phyloP scores from a whole-genome alignment of 2,329 filamentous ascomycete genomes.

The Apiospora arundinis region DNA sequence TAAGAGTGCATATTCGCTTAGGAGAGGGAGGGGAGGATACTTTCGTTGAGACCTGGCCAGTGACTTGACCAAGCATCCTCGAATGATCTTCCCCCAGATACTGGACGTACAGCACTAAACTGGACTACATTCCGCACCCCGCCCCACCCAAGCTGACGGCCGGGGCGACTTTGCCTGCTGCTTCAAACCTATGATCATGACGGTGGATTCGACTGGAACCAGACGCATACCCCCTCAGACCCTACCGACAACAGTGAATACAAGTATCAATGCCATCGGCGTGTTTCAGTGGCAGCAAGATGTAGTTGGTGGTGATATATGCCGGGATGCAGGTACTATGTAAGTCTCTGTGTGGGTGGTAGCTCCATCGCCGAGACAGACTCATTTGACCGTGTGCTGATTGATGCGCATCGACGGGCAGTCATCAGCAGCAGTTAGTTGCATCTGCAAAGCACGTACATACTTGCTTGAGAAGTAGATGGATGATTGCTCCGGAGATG shows the following conservation, averaged over 20 bases:
- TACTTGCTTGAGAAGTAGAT: not conserved
- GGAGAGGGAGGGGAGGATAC: slow-evolving; percentile 7
- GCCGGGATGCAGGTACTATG: slow-evolving; percentile 10
- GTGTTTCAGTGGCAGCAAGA: not conserved
- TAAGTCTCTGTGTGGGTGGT: not conserved
- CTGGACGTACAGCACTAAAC: slow-evolving; percentile 15
- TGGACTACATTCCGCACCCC: not conserved
- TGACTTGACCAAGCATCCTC: not conserved
- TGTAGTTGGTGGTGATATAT: not conserved
- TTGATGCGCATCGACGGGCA: slow-evolving; percentile 11
- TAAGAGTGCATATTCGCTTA: slow-evolving; percentile 16
- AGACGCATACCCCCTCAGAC: not conserved
- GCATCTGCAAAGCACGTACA: not conserved
- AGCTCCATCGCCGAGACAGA: not conserved
- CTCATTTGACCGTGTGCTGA: not conserved
- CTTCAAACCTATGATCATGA: slow-evolving; percentile 1
- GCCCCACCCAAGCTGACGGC: slow-evolving; percentile 14
- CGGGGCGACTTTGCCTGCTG: not conserved
- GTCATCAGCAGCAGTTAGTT: not conserved
- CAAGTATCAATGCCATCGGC: not conserved
- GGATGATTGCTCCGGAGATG: not conserved
- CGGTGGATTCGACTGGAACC: not conserved
- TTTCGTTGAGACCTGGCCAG: slow-evolving; percentile 13
- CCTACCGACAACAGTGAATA: too few relatives aligned
- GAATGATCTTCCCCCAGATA: not conserved